Evolutionary conservation across 73 alveolate species (phyloP).

Genomic region (Effrenium voratum): DNA sequence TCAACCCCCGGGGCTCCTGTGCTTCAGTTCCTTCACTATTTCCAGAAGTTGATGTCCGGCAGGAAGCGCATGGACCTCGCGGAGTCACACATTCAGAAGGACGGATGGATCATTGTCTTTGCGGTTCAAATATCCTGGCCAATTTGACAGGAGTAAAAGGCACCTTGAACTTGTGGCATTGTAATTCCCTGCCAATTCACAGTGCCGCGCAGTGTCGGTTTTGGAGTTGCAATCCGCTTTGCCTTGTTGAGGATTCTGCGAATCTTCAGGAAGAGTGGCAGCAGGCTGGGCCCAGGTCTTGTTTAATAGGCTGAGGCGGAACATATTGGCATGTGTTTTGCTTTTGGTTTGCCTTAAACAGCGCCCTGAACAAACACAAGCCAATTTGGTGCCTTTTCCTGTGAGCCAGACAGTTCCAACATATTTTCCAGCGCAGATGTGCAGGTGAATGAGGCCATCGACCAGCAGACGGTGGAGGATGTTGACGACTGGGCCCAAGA

Average conservation of each 20-base stretch:
- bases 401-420: neutral
- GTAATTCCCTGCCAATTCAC: neutral
- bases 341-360: too few relatives aligned
- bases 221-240: neutral
- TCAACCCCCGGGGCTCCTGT: too few relatives aligned
- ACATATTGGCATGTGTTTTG: too few relatives aligned
- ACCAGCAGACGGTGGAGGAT: conserved; percentile 85
- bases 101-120: neutral
- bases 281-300: conserved; percentile 56
- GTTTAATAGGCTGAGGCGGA: too few relatives aligned
- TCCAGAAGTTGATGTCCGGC: neutral
- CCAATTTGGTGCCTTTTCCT: too few relatives aligned
- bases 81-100: conserved; percentile 80
- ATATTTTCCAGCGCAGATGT: neutral
- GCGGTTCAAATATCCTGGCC: neutral
- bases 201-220: neutral
- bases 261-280: conserved; percentile 79
- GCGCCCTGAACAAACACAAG: too few relatives aligned
- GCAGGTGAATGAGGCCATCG: conserved; percentile 77
- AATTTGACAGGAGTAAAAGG: neutral
- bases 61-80: conserved; percentile 88
- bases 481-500: conserved; percentile 13
- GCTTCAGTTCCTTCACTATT: neutral
- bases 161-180: neutral
- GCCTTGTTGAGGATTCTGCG: conserved; percentile 12